Conservation (phyloP, 2,329 filamentous ascomycete species). For the Colletotrichum lentis region DNA sequence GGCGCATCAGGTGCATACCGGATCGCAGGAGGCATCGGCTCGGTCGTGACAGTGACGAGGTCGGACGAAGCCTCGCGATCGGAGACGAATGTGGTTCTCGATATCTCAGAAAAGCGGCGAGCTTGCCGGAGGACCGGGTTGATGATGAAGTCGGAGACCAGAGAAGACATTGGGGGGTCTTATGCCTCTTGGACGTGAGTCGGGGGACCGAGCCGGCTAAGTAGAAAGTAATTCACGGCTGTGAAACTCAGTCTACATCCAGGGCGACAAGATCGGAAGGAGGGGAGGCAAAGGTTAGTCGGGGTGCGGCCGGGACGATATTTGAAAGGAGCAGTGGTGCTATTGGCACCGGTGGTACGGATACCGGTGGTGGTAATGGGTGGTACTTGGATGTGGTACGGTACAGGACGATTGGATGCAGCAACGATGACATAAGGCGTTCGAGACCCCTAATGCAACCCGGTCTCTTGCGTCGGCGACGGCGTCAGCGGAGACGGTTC, state of each 20-base stretch:
- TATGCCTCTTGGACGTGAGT: neutral
- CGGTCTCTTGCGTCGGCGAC: constrained; percentile 27
- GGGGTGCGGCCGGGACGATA: constrained; percentile 26
- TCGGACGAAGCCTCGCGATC: constrained; percentile 46
- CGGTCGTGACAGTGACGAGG: constrained; percentile 42
- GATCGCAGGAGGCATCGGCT: constrained; percentile 40
- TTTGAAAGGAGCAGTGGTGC: constrained; percentile 24
- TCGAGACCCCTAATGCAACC: constrained; percentile 27
- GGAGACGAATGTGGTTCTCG: constrained; percentile 50
- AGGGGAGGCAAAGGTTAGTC: constrained; percentile 12
- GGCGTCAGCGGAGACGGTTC: constrained; percentile 29
- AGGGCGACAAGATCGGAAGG: constrained; percentile 14
- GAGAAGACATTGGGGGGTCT: constrained; percentile 63
- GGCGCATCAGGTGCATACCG: constrained; percentile 40
- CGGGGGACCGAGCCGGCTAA: constrained; percentile 20
- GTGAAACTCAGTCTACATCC: constrained; percentile 30
- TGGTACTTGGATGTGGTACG: constrained; percentile 26
- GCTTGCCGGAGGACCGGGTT: constrained; percentile 73
- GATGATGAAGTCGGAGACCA: constrained; percentile 72
- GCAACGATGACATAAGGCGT: constrained; percentile 37
- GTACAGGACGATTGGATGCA: constrained; percentile 37
- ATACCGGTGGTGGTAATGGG: constrained; percentile 19
- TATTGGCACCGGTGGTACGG: constrained; percentile 17
- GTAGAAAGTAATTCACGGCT: constrained; percentile 19
- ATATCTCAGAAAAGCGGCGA: constrained; percentile 67